Evolutionary conservation across 2,329 filamentous ascomycete species (phyloP).

Genomic region (Penicillium sp.): DNA sequence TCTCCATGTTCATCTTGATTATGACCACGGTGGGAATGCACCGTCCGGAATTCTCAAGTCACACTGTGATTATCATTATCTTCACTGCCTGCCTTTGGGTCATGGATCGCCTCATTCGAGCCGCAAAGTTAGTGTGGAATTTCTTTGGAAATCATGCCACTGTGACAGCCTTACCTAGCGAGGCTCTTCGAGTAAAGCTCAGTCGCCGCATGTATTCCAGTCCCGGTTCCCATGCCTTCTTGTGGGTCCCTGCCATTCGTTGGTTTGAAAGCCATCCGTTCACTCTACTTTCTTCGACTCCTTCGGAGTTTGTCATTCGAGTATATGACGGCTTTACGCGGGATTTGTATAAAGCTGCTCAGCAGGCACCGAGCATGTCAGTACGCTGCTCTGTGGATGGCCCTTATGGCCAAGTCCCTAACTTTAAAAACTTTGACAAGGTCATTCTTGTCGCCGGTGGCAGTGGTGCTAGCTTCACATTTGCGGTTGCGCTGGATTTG

Average conservation of each 20-base stretch:
- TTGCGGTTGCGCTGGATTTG: slow-evolving; percentile 15
- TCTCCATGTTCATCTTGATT: slow-evolving; percentile 11
- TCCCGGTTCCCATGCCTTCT: slow-evolving; percentile 62
- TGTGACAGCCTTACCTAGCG: slow-evolving; percentile 55
- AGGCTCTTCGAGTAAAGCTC: slow-evolving; percentile 57
- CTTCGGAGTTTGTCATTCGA: slow-evolving; percentile 18
- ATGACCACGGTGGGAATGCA: slow-evolving; percentile 35
- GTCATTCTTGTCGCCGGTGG: slow-evolving; percentile 15
- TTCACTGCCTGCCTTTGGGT: slow-evolving; percentile 52
- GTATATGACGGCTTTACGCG: slow-evolving; percentile 19
- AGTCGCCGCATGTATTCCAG: slow-evolving; percentile 50
- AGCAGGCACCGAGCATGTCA: slow-evolving; percentile 4
- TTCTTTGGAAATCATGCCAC: slow-evolving; percentile 47
- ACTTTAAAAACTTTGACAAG: slow-evolving; percentile 15
- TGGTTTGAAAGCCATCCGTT: slow-evolving; percentile 56
- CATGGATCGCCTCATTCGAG: slow-evolving; percentile 53
- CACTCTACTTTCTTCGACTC: slow-evolving; percentile 14
- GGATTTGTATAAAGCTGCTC: slow-evolving; percentile 9
- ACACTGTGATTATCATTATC: slow-evolving; percentile 45
- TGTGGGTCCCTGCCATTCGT: slow-evolving; percentile 63
- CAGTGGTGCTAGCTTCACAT: slow-evolving; percentile 16
- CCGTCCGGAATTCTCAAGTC: slow-evolving; percentile 47
- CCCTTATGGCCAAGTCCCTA: slow-evolving; percentile 15
- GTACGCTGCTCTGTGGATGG: slow-evolving; percentile 20
- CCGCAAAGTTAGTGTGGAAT: slow-evolving; percentile 50